Evolutionary conservation across 352 stramenopile species (phyloP), one percentile per base, ranked within the genome.

Genomic region (Globisporangium spiculum): DNA sequence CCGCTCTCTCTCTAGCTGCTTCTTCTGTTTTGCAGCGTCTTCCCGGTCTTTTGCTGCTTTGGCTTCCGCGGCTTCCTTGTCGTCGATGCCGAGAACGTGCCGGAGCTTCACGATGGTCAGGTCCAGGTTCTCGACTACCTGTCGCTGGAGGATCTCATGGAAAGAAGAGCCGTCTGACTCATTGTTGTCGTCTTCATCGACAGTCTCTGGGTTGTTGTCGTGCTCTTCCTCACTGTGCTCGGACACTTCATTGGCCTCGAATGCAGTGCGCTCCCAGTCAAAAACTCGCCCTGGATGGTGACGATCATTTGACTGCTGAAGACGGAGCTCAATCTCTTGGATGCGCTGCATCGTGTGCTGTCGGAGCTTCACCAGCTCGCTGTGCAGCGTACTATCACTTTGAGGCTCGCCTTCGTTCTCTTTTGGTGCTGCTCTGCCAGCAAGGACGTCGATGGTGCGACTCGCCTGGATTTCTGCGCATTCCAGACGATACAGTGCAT

Each of bases 31-130:
- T 20, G 30, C 57, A 24, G 36, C 22, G 4, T 48, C 24, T 44
- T 50, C 38, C 20, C 57, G 48, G 12, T 34, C 57, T 20, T 32
- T 32, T 20, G 27, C 41, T 1, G 54, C 60, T 22, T 27, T 46
- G 0, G 67, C 70, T 60, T 88, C 82, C 3, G 60, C 67, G 3
- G 75, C 69, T 65, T 88, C 82, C 66, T 90, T 90, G 18, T 63
- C 59, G 27, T 86, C 75, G 30, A 90, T 78, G 2, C 54, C 66
- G 1, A 90, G 74, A 24, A 86, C 74, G 46, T 90, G 82, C 20
- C 75, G 79, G n/a, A 90, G 72, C 64, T 80, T 80, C 12, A 90
- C 54, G 6, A 90, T 90, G n/a, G 82, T 85, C 2, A 89, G 66
- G n/a, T 89, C 75, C 4, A 90, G 73, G 20, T 89, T 86, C 58